phyloP scores from a whole-genome alignment of 2,329 filamentous ascomycete genomes.

The Verticillium nonalfalfae region DNA sequence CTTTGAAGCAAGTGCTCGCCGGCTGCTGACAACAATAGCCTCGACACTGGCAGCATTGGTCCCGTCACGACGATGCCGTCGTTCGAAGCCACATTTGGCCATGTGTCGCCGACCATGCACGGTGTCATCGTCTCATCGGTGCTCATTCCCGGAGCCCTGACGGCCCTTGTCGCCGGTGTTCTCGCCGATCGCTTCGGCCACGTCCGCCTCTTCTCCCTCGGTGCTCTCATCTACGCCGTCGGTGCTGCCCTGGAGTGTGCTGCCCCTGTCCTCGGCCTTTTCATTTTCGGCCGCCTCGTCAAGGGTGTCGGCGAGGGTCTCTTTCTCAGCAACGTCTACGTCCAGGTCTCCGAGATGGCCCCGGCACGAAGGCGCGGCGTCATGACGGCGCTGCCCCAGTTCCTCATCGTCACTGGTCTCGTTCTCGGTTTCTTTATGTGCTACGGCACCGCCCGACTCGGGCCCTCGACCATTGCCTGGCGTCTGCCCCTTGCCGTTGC shows the following conservation, averaged over 20 bases:
- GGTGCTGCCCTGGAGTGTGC: slow-evolving; percentile 47
- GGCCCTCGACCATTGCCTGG: slow-evolving; percentile 43
- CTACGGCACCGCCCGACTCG: slow-evolving; percentile 42
- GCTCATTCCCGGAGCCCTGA: slow-evolving; percentile 51
- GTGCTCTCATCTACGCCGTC: slow-evolving; percentile 38
- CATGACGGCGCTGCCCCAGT: slow-evolving; percentile 45
- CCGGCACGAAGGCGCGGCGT: slow-evolving; percentile 42
- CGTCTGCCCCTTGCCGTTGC: slow-evolving; percentile 42
- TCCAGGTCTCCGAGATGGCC: slow-evolving; percentile 57
- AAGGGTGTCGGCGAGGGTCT: slow-evolving; percentile 54
- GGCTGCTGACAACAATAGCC: slow-evolving; percentile 8
- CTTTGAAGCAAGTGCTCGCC: neutral
- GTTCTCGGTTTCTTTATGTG: slow-evolving; percentile 53
- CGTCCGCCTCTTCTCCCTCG: slow-evolving; percentile 42
- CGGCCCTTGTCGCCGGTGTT: slow-evolving; percentile 51
- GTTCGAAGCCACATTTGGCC: slow-evolving; percentile 44
- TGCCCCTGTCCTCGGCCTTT: slow-evolving; percentile 38
- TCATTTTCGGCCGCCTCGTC: slow-evolving; percentile 47
- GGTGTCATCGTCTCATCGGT: slow-evolving; percentile 56
- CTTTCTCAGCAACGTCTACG: slow-evolving; percentile 48
- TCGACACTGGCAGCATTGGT: slow-evolving; percentile 47
- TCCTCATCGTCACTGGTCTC: slow-evolving; percentile 43
- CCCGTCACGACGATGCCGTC: slow-evolving; percentile 51
- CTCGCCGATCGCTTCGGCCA: slow-evolving; percentile 49
- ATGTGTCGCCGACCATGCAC: slow-evolving; percentile 46